Conservation (phyloP, 495 filamentous ascomycete species). For the Hyaloscypha hepaticicola region DNA sequence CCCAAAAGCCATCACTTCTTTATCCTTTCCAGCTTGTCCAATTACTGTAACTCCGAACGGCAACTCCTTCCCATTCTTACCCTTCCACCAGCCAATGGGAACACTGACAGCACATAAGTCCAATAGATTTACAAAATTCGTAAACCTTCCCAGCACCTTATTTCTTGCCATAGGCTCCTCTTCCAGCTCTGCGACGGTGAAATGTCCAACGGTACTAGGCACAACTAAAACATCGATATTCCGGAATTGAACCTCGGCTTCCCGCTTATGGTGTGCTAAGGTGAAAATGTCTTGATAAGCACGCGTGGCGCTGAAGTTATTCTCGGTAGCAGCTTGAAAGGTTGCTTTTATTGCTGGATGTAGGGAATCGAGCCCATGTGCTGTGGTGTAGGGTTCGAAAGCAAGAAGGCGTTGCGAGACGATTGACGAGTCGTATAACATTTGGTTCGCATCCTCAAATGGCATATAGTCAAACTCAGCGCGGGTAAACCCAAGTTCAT, state of each 20-base stretch:
- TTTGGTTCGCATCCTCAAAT: not conserved
- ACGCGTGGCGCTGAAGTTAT: not conserved
- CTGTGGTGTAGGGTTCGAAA: not conserved
- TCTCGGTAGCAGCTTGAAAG: not conserved
- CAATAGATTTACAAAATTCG: slow-evolving; percentile 63
- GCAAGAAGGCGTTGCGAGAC: slow-evolving; percentile 6
- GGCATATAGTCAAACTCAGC: not conserved
- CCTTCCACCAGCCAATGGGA: slow-evolving; percentile 43
- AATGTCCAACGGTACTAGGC: slow-evolving; percentile 56
- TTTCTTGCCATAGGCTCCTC: slow-evolving; percentile 54
- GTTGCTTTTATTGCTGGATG: not conserved
- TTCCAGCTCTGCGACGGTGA: slow-evolving; percentile 51
- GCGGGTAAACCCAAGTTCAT: not conserved
- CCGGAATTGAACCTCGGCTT: slow-evolving; percentile 5
- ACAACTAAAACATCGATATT: slow-evolving; percentile 57
- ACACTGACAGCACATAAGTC: slow-evolving; percentile 59
- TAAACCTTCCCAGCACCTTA: slow-evolving; percentile 53
- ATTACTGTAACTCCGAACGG: slow-evolving; percentile 16
- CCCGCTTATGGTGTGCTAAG: not conserved
- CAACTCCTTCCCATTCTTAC: not conserved
- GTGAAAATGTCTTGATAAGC: not conserved
- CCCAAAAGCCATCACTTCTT: not conserved
- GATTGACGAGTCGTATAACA: not conserved
- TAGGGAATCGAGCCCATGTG: not conserved
- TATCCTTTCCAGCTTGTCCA: not conserved